Base-by-base conservation (phyloP, 2,329 filamentous ascomycete genomes). In the Venturia aucupariae region DNA sequence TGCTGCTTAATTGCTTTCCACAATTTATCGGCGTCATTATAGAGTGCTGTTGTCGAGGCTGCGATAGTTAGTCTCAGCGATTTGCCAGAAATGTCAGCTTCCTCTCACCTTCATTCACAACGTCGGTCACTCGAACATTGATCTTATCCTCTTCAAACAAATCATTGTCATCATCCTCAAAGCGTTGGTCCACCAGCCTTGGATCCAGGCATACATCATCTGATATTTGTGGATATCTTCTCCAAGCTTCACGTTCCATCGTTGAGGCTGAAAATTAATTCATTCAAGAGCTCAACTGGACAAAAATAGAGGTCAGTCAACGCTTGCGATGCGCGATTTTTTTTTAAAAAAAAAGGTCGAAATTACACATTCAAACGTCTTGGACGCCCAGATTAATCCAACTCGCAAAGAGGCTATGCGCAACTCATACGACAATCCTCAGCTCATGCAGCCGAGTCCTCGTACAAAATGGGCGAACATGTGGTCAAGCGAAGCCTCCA, bases 401-500 rank as follows among this genome's bases (percentile, higher is more conserved):
- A 24, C 13, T 48, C 4, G 19, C 44, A 24, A 48, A 22, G 44
- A 27, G 44, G 44, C 44, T 48, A 48, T 48, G 44, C 44, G 19
- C 44, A 19, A 22, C 44, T 48, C n/a, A 17, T 3, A 22, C 24
- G 44, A 48, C 32, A 4, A 35, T 35, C 32, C 32, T 4, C 32
- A 35, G 32, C 32, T 4, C 5, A 15, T 22, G 22, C 11, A 13
- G 44, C 10, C 19, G 5, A 7, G 4, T 27, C 44, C 5, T 4
- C 44, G 24, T 48, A 48, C 44, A 48, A 48, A 48, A 7, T 6
- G 44, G 46, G 46, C 46, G 46, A 51, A 22, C 1, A 27, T 51
- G 19, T 22, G 46, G 46, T n/a, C 46, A 51, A 51, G 46, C 46
- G 46, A 51, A 51, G 46, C 46, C 46, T 51, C 46, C 46, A 51